Evolutionary conservation across 768 basidiomycete species (phyloP).

Genomic region (Omphalotus guepiniiformis): DNA sequence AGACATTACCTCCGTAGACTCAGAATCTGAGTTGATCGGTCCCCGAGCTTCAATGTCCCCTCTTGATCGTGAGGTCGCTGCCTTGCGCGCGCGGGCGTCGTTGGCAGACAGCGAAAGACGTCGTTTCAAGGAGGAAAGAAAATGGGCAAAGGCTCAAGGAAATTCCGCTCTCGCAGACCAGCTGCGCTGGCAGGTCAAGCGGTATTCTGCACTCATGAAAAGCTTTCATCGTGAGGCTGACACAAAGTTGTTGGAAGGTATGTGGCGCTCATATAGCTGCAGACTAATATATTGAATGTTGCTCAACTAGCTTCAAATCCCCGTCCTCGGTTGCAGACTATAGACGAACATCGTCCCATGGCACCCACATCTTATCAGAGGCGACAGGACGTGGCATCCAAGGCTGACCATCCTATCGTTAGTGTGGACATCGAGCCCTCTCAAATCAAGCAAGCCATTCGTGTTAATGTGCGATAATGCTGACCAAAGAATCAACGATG

Average conservation of each 20-base stretch:
- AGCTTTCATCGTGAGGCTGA: slow-evolving; percentile 80
- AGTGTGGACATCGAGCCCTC: slow-evolving; percentile 23
- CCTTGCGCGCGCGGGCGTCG: slow-evolving; percentile 71
- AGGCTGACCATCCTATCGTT: slow-evolving; percentile 13
- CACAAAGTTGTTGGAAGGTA: slow-evolving; percentile 61
- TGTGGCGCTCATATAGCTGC: slow-evolving; percentile 8
- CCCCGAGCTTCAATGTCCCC: slow-evolving; percentile 55
- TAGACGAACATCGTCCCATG: slow-evolving; percentile 20
- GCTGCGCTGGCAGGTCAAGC: slow-evolving; percentile 81
- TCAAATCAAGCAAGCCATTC: slow-evolving; percentile 31
- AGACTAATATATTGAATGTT: background rate
- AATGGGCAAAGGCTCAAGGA: slow-evolving; percentile 81
- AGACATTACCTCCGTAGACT: slow-evolving; percentile 69
- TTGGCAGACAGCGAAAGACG: slow-evolving; percentile 81
- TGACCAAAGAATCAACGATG: too few relatives aligned
- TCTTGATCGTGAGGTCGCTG: slow-evolving; percentile 69
- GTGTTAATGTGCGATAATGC: slow-evolving; percentile 28
- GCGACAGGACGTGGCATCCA: background rate
- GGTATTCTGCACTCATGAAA: slow-evolving; percentile 75
- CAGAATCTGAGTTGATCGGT: slow-evolving; percentile 61
- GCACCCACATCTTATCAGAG: slow-evolving; percentile 17
- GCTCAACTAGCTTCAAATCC: slow-evolving; percentile 10
- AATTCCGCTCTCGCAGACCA: slow-evolving; percentile 71
- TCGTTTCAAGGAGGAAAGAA: slow-evolving; percentile 79
- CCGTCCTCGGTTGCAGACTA: slow-evolving; percentile 16